A percentile compares a stretch with the other conserved stretches of the same genome.
phyloP scores from a whole-genome alignment of 2,329 filamentous ascomycete species.

The Grosmannia penicillata region DNA sequence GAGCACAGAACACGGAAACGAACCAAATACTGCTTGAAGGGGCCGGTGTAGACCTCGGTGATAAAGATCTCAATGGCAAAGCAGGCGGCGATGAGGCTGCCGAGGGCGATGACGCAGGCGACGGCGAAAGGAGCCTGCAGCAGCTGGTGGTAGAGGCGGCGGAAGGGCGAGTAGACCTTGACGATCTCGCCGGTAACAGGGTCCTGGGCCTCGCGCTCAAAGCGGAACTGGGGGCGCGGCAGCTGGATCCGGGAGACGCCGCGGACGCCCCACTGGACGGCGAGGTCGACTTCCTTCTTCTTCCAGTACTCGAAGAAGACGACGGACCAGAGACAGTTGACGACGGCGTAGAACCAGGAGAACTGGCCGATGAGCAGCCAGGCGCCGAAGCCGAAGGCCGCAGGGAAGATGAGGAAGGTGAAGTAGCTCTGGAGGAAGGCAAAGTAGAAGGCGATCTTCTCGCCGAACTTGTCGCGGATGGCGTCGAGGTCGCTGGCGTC shows the following conservation, averaged over 20 bases:
- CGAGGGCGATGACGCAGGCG: constrained; percentile 55
- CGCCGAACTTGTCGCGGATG: constrained; percentile 50
- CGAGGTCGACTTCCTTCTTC: constrained; percentile 55
- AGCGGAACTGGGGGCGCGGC: constrained; percentile 57
- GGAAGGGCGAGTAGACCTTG: constrained; percentile 60
- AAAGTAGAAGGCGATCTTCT: constrained; percentile 66
- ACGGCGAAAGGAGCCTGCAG: constrained; percentile 77
- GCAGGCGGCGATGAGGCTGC: constrained; percentile 68
- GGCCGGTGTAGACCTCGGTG: constrained; percentile 81
- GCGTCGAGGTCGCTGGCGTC: constrained; percentile 52
- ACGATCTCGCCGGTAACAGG: constrained; percentile 68
- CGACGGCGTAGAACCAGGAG: constrained; percentile 52
- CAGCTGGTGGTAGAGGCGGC: constrained; percentile 62
- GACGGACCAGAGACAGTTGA: constrained; percentile 55
- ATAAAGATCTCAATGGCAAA: constrained; percentile 95
- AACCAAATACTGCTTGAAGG: constrained; percentile 72
- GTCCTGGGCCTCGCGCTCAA: constrained; percentile 64
- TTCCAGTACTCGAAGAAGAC: constrained; percentile 73
- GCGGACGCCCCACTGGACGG: constrained; percentile 57
- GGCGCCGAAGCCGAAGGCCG: constrained; percentile 49
- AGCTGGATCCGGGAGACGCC: constrained; percentile 53
- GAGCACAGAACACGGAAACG: constrained; percentile 14
- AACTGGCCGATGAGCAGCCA: constrained; percentile 57
- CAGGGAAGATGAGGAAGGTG: constrained; percentile 54
- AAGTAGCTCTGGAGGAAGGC: constrained; percentile 71